phyloP scores from a whole-genome alignment of 345 rosid species.

The Geranium brycei region DNA sequence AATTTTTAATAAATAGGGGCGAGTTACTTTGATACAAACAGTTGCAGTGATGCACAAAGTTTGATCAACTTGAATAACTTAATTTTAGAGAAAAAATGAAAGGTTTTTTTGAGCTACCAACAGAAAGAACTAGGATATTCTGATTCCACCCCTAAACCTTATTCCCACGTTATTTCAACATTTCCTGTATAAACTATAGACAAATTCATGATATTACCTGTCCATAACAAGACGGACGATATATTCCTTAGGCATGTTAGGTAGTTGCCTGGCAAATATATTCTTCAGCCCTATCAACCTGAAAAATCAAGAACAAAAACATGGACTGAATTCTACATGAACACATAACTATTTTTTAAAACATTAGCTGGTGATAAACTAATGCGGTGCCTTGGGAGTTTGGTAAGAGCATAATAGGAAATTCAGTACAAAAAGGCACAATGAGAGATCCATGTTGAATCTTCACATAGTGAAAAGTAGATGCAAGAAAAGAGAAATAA shows the following conservation, averaged over 20 bases:
- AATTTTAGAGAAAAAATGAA: too few species aligned
- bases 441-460: neutral
- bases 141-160: neutral
- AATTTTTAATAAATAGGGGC: neutral
- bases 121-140: neutral
- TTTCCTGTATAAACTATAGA: neutral
- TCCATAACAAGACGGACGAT: constrained; percentile 99
- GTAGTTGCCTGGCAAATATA: constrained; percentile 90
- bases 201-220: constrained; percentile 43
- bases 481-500: constrained; percentile 13
- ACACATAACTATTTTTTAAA: neutral
- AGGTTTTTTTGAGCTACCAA: too few species aligned
- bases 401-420: neutral
- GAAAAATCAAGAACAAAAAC: constrained; percentile 9
- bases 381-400: neutral
- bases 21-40: neutral
- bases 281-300: constrained; percentile 99
- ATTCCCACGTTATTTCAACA: neutral
- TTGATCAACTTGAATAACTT: neutral
- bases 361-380: constrained; percentile 1
- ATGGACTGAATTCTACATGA: neutral
- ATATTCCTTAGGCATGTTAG: constrained; percentile 99
- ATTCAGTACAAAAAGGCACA: too few species aligned
- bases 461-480: neutral
- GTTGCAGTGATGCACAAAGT: too few species aligned